These are phyloP conservation scores for Gossypium aridum DNA, from an alignment of 441 rosid genomes.

Conservation along the genomic window DNA sequence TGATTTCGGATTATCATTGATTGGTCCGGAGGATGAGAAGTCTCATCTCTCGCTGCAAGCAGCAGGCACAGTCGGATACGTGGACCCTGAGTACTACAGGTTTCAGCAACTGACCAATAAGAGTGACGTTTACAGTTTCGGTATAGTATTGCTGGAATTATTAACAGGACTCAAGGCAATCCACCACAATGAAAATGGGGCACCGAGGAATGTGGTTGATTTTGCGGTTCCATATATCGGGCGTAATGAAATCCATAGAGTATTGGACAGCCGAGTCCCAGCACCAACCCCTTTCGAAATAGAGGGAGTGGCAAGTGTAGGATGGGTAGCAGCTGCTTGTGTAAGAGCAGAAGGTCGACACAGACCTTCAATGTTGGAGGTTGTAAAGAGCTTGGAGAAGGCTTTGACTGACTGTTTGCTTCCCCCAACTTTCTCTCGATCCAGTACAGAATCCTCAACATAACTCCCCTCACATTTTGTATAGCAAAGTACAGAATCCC, in stretches of 20 bases:
- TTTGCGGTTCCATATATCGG: constrained; percentile 49
- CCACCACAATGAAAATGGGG: constrained; percentile 48
- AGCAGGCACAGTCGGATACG: constrained; percentile 75
- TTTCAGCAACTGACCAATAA: constrained; percentile 56
- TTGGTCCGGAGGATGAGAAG: constrained; percentile 50
- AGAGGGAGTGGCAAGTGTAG: constrained; percentile 55
- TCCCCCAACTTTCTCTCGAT: constrained; percentile 28
- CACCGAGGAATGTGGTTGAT: constrained; percentile 60
- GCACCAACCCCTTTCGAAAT: constrained; percentile 68
- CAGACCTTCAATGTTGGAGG: constrained; percentile 60
- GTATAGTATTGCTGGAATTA: constrained; percentile 59
- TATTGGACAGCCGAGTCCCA: constrained; percentile 51
- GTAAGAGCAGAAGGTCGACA: constrained; percentile 39
- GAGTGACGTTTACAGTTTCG: constrained; percentile 80
- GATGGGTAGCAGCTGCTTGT: constrained; percentile 61
- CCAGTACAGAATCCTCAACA: constrained; percentile 33
- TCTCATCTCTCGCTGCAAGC: constrained; percentile 45
- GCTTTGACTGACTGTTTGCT: constrained; percentile 44
- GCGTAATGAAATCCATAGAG: constrained; percentile 57
- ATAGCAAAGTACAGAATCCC: background rate
- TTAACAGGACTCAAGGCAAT: constrained; percentile 61
- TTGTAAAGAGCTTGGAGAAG: constrained; percentile 47
- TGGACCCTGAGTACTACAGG: constrained; percentile 78
- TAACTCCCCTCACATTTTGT: constrained; percentile 5
- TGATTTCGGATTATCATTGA: constrained; percentile 66